Evolutionary conservation across 176 grass and related monocot genomes (phyloP).

Genomic region (Sorghum bicolor): Sorghum_bicolor_NCBIv3 NC_012873.2:7184001-7184500

Average conservation of each 20-base stretch:
- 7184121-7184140: neutral
- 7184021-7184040: constrained; percentile 7
- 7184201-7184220: neutral
- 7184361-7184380: too few species aligned
- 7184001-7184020: constrained; percentile 16
- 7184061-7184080: constrained; percentile 26
- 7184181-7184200: neutral
- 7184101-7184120: neutral
- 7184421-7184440: too few species aligned
- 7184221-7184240: neutral
- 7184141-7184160: neutral
- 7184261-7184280: neutral
- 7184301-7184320: too few species aligned
- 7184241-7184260: neutral
- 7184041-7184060: constrained; percentile 27
- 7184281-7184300: neutral
- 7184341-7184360: too few species aligned
- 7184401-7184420: too few species aligned
- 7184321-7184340: too few species aligned
- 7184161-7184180: neutral
- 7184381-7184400: too few species aligned
- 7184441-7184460: too few species aligned
- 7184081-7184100: constrained; percentile 25
- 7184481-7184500: too few species aligned
- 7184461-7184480: too few species aligned